A percentile compares a stretch with the other conserved stretches of the same genome.
Evolutionary conservation across 1,284 basidiomycete genomes (phyloP).

Genomic region (Laetiporus sulphureus): DNA sequence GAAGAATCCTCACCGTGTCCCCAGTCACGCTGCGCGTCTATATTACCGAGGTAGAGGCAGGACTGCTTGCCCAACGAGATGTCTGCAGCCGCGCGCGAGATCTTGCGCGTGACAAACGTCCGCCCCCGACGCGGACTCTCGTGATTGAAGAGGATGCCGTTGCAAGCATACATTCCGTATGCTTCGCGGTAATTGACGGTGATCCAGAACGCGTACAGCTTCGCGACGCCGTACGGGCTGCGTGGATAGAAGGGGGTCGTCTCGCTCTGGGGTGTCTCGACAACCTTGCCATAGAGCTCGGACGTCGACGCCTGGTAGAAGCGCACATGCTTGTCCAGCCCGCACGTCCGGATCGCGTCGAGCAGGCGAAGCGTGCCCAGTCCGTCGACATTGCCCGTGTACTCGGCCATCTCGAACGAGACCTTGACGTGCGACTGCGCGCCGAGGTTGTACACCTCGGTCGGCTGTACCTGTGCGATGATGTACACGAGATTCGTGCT

Average conservation of each 20-base stretch:
- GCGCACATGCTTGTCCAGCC: slow-evolving; percentile 77
- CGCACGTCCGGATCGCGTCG: slow-evolving; percentile 89
- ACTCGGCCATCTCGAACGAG: slow-evolving; percentile 95
- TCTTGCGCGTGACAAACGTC: slow-evolving; percentile 93
- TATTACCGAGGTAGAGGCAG: slow-evolving; percentile 85
- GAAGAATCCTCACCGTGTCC: slow-evolving; percentile 65
- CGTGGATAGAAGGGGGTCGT: slow-evolving; percentile 92
- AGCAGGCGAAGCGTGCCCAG: slow-evolving; percentile 87
- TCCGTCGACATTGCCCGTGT: slow-evolving; percentile 90
- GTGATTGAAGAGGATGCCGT: slow-evolving; percentile 91
- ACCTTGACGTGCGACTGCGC: slow-evolving; percentile 97
- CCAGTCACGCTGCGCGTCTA: slow-evolving; percentile 91
- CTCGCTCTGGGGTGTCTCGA: slow-evolving; percentile 87
- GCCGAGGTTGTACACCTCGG: slow-evolving; percentile 92
- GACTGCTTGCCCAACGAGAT: slow-evolving; percentile 80
- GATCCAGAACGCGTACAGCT: slow-evolving; percentile 87
- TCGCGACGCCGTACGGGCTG: slow-evolving; percentile 87
- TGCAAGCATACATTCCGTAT: slow-evolving; percentile 89
- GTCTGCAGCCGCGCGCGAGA: slow-evolving; percentile 83
- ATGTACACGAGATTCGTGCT: slow-evolving; percentile 92
- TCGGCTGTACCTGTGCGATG: slow-evolving; percentile 85
- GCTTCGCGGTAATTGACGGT: slow-evolving; percentile 89
- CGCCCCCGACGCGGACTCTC: slow-evolving; percentile 87
- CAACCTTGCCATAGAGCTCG: slow-evolving; percentile 89
- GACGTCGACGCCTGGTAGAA: slow-evolving; percentile 95